These are phyloP conservation scores for Ramularia endophylla DNA, from an alignment of 2,329 filamentous ascomycete species.

Conservation along the genomic window DNA sequence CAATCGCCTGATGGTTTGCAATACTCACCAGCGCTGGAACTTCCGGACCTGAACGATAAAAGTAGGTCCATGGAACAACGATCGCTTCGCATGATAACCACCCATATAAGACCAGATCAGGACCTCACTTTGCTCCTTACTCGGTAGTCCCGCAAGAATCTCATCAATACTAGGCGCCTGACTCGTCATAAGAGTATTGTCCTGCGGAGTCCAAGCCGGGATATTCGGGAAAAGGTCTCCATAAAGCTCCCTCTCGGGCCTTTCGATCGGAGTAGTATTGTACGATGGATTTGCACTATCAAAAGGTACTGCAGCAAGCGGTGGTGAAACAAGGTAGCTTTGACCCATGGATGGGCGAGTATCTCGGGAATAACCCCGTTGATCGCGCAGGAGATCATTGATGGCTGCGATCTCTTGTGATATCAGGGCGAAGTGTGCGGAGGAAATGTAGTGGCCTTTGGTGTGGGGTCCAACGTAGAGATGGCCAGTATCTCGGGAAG, in stretches of 20 bases:
- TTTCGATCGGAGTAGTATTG: slow-evolving; percentile 6
- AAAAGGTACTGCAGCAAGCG: slow-evolving; percentile 9
- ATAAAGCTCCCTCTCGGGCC: slow-evolving; percentile 13
- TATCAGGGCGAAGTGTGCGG: slow-evolving; percentile 17
- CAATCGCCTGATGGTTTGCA: background rate
- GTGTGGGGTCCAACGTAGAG: slow-evolving; percentile 19
- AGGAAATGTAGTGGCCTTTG: slow-evolving; percentile 18
- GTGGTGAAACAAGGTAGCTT: slow-evolving; percentile 14
- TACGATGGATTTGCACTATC: slow-evolving; percentile 9
- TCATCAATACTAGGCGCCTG: slow-evolving; percentile 15
- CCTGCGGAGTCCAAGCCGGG: slow-evolving; percentile 16
- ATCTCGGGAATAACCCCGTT: slow-evolving; percentile 9
- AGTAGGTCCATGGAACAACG: slow-evolving; percentile 13
- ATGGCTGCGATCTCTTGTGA: slow-evolving; percentile 18
- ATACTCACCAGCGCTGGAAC: slow-evolving; percentile 16
- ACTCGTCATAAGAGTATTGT: slow-evolving; percentile 12
- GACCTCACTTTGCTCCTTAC: slow-evolving; percentile 18
- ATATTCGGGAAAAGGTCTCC: slow-evolving; percentile 19
- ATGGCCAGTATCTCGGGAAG: slow-evolving; percentile 16
- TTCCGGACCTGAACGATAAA: slow-evolving; percentile 17
- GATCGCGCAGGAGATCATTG: slow-evolving; percentile 15
- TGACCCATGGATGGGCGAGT: slow-evolving; percentile 12
- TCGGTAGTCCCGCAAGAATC: slow-evolving; percentile 13
- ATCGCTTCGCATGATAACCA: slow-evolving; percentile 19
- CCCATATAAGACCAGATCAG: slow-evolving; percentile 19